Base-by-base conservation (phyloP, 1,284 basidiomycete genomes). In the Cerioporus squamosus region DNA sequence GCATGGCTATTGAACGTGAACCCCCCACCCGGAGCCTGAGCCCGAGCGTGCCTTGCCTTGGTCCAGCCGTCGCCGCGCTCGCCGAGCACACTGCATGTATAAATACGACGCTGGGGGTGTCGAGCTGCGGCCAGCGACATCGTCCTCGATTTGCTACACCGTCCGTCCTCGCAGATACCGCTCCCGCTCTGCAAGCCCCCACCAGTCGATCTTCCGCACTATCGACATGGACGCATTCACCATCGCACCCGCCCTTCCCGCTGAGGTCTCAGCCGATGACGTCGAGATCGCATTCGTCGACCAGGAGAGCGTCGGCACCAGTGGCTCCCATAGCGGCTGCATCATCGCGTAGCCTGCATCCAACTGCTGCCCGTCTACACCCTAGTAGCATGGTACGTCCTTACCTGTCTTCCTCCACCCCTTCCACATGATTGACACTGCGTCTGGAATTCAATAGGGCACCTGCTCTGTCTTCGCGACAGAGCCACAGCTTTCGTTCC, bases 161-260 rank as follows among this genome's bases (percentile, higher is more conserved):
- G 3, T 10, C 12, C 33, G 33, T 36, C 33, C 33, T 36, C 33
- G 33, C 33, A 36, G 33, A 36, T 10, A 29, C 33, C 33, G 12
- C 33, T 36, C 14, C 33, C 33, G 4, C 33, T 36, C 33, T 36
- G 33, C 33, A 36, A 36, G 33, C 33, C 33, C 14, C 33, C 6
- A 3, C 10, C 33, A 14, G 33, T 36, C n/a, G n/a, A n/a, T n/a
- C n/a, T 3, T 36, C 33, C 33, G 33, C 33, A 6, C 6, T 3
- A n/a, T 7, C 20, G 23, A 9, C 33, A 53, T 53, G 52, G 52
- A 53, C 52, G 53, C 53, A 15, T 55, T 55, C 53, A 55, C 39
- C 40, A 47, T 55, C 46, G 24, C 53, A 8, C 53, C 53, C 22
- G 45, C 45, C n/a, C 14, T 44, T 20, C 51, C 49, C 36, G 55